These are phyloP conservation scores for Bretziella fagacearum DNA, from an alignment of 2,329 filamentous ascomycete species.

Conservation along the genomic window DNA sequence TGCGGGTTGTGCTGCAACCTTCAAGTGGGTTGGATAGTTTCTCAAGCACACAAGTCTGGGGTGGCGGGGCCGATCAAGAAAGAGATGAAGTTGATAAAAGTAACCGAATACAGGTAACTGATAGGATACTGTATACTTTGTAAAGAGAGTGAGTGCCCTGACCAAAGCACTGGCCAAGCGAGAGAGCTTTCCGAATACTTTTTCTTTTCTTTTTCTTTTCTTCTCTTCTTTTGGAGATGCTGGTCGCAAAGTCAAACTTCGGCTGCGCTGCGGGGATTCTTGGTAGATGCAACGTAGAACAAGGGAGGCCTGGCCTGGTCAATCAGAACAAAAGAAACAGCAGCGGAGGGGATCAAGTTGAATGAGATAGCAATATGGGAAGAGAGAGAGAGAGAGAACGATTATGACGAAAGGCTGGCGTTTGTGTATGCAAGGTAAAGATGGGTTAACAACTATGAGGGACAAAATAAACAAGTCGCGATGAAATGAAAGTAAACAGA, in stretches of 20 bases:
- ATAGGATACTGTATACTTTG: background rate
- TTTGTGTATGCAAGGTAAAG: background rate
- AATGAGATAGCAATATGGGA: background rate
- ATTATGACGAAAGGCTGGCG: background rate
- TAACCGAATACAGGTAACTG: background rate
- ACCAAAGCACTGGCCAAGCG: too few species aligned
- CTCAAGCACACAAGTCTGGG: too few species aligned
- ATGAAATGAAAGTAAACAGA: slow-evolving; percentile 5
- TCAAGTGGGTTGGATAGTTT: too few species aligned
- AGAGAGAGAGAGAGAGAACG: background rate
- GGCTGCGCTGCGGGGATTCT: background rate
- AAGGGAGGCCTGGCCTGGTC: background rate
- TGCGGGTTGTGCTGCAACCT: too few species aligned
- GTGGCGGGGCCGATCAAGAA: too few species aligned
- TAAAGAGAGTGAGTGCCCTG: too few species aligned
- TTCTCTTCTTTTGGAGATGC: background rate
- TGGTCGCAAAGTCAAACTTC: background rate
- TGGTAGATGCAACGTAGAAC: background rate
- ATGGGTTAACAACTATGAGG: background rate
- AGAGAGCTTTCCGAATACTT: background rate
- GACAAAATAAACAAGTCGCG: background rate
- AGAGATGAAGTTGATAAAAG: background rate
- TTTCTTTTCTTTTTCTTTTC: background rate
- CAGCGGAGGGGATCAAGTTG: background rate
- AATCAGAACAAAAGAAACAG: too few species aligned